These are phyloP conservation scores for Chenopodium berlandieri DNA, from an alignment of 148 eudicot species.

Conservation along the genomic window DNA sequence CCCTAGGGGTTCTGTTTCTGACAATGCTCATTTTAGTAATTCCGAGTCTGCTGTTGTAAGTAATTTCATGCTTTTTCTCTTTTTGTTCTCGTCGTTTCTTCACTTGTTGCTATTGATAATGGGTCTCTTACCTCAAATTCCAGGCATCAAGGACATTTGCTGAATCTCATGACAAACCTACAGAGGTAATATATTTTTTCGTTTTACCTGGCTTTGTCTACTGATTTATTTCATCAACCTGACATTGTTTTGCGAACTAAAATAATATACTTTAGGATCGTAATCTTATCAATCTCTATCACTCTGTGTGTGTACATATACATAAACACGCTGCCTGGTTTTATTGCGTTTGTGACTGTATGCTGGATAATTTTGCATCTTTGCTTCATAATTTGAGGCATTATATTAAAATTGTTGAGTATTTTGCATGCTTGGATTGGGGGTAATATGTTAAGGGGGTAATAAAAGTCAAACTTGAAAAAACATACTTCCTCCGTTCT, in stretches of 20 bases:
- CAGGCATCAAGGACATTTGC: constrained; percentile 43
- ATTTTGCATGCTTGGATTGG: too few species aligned
- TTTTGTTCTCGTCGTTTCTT: neutral
- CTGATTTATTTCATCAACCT: neutral
- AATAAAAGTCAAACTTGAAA: too few species aligned
- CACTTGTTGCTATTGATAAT: neutral
- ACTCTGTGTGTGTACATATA: too few species aligned
- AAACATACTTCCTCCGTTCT: too few species aligned
- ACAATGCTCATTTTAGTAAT: constrained; percentile 45
- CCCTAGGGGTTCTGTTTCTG: constrained; percentile 41
- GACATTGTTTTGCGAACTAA: neutral
- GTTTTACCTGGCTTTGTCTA: neutral
- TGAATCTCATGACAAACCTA: constrained; percentile 48
- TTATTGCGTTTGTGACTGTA: too few species aligned
- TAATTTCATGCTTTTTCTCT: constrained; percentile 3
- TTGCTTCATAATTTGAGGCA: neutral
- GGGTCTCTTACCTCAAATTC: constrained; percentile 4
- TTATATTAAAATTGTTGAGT: neutral
- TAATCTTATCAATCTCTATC: neutral
- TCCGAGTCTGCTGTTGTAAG: constrained; percentile 43
- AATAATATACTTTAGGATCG: neutral
- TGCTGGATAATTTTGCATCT: neutral
- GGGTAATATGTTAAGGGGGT: too few species aligned
- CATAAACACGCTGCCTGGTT: too few species aligned
- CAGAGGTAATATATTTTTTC: constrained; percentile 39